Evolutionary conservation across 306 rosid species (phyloP), one percentile per base, ranked within the genome.

Genomic region (Fagus sylvatica): DNA sequence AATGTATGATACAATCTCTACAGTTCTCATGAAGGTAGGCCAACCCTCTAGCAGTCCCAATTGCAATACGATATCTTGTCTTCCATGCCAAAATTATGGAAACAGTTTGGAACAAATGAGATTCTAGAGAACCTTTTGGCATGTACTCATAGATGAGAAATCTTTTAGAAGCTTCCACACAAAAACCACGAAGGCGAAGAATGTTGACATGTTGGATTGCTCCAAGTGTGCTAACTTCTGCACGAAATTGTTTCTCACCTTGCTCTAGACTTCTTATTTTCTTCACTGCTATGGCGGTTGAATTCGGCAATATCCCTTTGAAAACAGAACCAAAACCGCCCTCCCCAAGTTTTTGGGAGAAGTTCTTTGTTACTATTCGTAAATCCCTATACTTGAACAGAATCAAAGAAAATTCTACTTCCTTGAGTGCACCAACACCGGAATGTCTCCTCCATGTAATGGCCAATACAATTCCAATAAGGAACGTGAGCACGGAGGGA

Each of bases 21-120:
- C 93, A 91, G 17, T 83, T 86, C 46, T 86, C 87, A 3, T 89
- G 96, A 16, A 91, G 85, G 37, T 89, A 91, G 65, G 70, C 75
- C 8, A 89, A 71, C 7, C 91, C 96, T 51, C 84, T 87, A 0
- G 93, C 91, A 2, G 71, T 81, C 68, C 91, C 91, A 1, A 85
- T 73, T 2, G 88, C 89, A 69, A 89, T 81, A 49, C 81, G 41
- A 15, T 54, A 57, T 51, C 85, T 66, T 30, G 74, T 75, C 49
- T 57, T 72, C 85, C 81, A 82, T 28, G 72, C 75, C 36, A 82
- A 66, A 37, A 80, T 53, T 4, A 13, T 16, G 22, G 78, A 55
- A 17, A 7, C 42, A 5, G 19, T 49, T 10, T 32, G 39, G 67
- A 80, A 74, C 22, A 79, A 74, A 67, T 43, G 51, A 22, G 36